These are phyloP conservation scores for Dryas octopetala DNA, from an alignment of 306 rosid species.

Conservation along the genomic window DNA sequence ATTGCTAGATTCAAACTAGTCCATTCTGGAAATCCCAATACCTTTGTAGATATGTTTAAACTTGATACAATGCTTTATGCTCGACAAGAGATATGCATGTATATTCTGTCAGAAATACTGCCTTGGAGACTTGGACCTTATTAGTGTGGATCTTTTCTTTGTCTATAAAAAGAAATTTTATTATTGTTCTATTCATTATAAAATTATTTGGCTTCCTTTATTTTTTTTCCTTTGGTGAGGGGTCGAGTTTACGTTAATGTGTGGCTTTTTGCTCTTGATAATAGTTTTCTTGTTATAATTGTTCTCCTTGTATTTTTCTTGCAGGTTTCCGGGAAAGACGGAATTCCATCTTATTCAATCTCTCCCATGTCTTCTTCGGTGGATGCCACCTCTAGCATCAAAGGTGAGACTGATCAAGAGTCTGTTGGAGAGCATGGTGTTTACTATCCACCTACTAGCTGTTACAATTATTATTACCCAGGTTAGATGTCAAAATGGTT, in stretches of 20 bases:
- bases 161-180: background rate
- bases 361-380: conserved; percentile 29
- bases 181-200: background rate
- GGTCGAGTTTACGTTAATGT: background rate
- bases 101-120: background rate
- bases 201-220: background rate
- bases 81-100: background rate
- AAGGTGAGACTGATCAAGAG: conserved; percentile 58
- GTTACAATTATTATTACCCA: conserved; percentile 47
- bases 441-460: conserved; percentile 40
- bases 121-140: too few relatives aligned
- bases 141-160: background rate
- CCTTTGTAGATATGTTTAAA: background rate
- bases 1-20: background rate
- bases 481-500: conserved; percentile 39
- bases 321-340: conserved; percentile 52
- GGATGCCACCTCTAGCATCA: conserved; percentile 34
- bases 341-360: conserved; percentile 33
- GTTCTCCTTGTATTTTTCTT: conserved; percentile 7
- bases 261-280: background rate
- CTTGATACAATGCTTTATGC: background rate
- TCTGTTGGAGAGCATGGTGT: conserved; percentile 46
- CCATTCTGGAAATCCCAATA: background rate
- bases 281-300: background rate
- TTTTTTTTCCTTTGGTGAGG: background rate